Percentiles rank a stretch among this genome's conserved stretches.
Conservation (phyloP, 1,284 basidiomycete genomes). For the Ganoderma sinense region DNA sequence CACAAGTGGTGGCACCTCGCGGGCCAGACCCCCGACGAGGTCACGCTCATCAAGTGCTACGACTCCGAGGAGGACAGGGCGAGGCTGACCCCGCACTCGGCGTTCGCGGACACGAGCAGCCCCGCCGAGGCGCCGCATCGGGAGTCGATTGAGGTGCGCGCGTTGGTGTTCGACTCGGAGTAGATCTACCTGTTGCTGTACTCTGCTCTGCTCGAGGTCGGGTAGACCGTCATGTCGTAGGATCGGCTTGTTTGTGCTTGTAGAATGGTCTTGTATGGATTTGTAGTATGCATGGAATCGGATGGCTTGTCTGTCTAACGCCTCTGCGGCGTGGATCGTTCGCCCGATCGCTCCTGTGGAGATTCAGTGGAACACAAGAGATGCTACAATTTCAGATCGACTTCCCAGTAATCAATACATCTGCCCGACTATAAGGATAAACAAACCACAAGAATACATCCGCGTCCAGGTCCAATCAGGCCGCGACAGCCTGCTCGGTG, state of each 20-base stretch:
- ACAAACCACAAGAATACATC: conserved; percentile 9
- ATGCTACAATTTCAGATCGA: conserved; percentile 8
- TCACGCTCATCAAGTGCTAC: conserved; percentile 56
- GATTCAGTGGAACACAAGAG: neutral
- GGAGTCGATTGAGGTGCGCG: conserved; percentile 50
- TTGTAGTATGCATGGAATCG: neutral
- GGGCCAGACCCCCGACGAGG: conserved; percentile 51
- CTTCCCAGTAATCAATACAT: conserved; percentile 18
- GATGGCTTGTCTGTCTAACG: neutral
- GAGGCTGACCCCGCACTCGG: conserved; percentile 53
- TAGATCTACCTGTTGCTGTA: no score
- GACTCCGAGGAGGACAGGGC: conserved; percentile 49
- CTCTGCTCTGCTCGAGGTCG: no score
- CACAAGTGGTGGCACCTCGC: conserved; percentile 69
- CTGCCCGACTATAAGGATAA: conserved; percentile 6
- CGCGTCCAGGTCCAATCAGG: conserved; percentile 1
- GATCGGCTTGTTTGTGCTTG: neutral
- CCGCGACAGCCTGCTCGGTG: conserved; percentile 16
- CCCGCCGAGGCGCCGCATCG: conserved; percentile 47
- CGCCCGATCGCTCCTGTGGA: neutral
- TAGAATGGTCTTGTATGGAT: neutral
- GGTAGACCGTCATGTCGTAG: neutral
- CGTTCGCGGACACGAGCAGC: conserved; percentile 50
- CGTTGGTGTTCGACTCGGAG: conserved; percentile 45
- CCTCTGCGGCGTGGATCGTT: neutral